A percentile compares a stretch with the other conserved stretches of the same genome.
phyloP scores from a whole-genome alignment of 2,329 filamentous ascomycete genomes.

The Microcyclospora tardicrescens region DNA sequence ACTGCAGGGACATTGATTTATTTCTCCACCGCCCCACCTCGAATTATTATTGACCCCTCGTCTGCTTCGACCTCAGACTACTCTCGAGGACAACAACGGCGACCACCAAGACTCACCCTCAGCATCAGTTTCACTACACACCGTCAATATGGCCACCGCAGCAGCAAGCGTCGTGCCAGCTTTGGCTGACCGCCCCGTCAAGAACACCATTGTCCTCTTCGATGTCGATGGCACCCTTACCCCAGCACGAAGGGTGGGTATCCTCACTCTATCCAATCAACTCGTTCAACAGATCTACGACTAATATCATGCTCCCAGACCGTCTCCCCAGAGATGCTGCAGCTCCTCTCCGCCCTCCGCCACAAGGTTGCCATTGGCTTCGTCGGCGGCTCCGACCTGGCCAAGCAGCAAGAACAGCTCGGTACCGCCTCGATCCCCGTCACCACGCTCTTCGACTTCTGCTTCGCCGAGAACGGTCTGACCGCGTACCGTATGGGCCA shows the following conservation, averaged over 20 bases:
- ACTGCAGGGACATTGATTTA: no score
- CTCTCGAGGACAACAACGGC: neutral
- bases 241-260: constrained; percentile 58
- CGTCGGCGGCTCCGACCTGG: constrained; percentile 83
- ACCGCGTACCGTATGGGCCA: constrained; percentile 76
- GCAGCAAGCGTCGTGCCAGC: constrained; percentile 49
- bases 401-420: constrained; percentile 93
- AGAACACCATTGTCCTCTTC: constrained; percentile 90
- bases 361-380: constrained; percentile 81
- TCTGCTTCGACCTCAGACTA: neutral
- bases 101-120: neutral
- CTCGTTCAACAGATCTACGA: neutral
- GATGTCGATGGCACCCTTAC: constrained; percentile 93
- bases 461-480: constrained; percentile 93
- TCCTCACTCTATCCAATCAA: neutral
- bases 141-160: constrained; percentile 20
- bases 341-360: constrained; percentile 65
- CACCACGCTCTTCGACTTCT: constrained; percentile 86
- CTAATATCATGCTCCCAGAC: constrained; percentile 9
- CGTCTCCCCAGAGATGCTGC: constrained; percentile 69
- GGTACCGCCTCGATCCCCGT: constrained; percentile 57
- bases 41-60: no score
- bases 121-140: constrained; percentile 2
- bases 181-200: constrained; percentile 69
- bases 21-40: no score